phyloP scores from a whole-genome alignment of 1,284 basidiomycete species.

The Termitomyces sp. region DNA sequence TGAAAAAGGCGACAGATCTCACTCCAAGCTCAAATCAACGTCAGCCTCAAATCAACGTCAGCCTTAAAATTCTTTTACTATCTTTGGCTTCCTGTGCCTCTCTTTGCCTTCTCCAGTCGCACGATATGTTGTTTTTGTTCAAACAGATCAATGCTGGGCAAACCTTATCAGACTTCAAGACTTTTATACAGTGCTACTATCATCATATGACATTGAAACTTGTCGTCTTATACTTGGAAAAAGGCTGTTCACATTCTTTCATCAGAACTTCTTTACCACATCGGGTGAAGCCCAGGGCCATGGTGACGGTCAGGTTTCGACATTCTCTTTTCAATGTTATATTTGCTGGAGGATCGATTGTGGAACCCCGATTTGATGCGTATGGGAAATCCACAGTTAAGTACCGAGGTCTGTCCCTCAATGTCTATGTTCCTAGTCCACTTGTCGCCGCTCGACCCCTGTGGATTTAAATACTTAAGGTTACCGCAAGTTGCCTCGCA shows the following conservation, averaged over 20 bases:
- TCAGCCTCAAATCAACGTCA: too few relatives aligned
- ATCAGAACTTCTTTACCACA: conserved; percentile 1
- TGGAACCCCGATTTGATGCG: not conserved
- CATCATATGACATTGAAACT: not conserved
- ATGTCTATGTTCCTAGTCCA: not conserved
- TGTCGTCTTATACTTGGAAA: not conserved
- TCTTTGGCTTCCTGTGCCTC: not conserved
- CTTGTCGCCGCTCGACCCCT: not conserved
- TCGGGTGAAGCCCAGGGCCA: not conserved
- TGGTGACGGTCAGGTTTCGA: not conserved
- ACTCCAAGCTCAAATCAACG: not conserved
- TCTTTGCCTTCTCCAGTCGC: not conserved
- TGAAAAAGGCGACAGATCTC: not conserved
- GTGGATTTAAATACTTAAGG: not conserved
- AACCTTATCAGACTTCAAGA: not conserved
- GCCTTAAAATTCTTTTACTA: not conserved
- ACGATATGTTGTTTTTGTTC: not conserved
- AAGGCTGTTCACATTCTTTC: not conserved
- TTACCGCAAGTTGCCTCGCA: not conserved
- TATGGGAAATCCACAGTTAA: not conserved
- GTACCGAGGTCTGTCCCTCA: not conserved
- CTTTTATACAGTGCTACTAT: not conserved
- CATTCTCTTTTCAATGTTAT: not conserved
- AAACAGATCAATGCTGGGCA: not conserved
- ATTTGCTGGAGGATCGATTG: not conserved